Evolutionary conservation across 371 early-diverging fungal genomes (phyloP).

Genomic region (Dinochytrium kinnereticum): DNA sequence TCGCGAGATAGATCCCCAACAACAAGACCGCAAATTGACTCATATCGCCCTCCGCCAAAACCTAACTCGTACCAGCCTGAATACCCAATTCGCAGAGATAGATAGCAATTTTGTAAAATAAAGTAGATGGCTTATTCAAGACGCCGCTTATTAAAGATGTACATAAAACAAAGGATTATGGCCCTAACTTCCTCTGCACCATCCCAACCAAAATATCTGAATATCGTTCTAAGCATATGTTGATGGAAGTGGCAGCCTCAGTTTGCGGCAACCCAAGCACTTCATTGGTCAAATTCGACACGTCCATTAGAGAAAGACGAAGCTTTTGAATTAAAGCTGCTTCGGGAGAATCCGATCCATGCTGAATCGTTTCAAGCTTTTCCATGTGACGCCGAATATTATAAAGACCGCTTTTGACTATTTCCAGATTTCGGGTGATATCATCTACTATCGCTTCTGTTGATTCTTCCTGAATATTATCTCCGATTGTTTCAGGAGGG

Average conservation of each 20-base stretch:
- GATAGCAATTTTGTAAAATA: too few species aligned
- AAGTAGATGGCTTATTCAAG: too few species aligned
- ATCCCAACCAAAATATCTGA: slow-evolving; percentile 39
- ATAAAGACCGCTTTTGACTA: slow-evolving; percentile 1
- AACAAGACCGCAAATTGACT: background rate
- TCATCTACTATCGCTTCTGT: too few species aligned
- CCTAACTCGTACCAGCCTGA: background rate
- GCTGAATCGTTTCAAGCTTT: background rate
- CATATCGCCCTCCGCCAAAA: slow-evolving; percentile 10
- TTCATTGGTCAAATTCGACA: background rate
- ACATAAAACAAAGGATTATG: background rate
- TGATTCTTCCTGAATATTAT: background rate
- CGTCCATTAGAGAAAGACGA: slow-evolving; percentile 14
- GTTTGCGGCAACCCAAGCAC: background rate
- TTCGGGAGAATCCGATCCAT: background rate
- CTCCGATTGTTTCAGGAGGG: background rate
- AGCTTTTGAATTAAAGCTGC: slow-evolving; percentile 13
- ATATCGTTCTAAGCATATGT: slow-evolving; percentile 31
- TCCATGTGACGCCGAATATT: background rate
- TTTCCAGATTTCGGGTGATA: background rate
- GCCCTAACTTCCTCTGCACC: slow-evolving; percentile 39
- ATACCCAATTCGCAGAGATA: too few species aligned
- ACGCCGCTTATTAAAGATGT: too few species aligned
- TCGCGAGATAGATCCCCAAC: background rate
- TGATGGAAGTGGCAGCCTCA: background rate